phyloP scores from a whole-genome alignment of 2,329 filamentous ascomycete genomes.

The Aspergillus neoniger region DNA sequence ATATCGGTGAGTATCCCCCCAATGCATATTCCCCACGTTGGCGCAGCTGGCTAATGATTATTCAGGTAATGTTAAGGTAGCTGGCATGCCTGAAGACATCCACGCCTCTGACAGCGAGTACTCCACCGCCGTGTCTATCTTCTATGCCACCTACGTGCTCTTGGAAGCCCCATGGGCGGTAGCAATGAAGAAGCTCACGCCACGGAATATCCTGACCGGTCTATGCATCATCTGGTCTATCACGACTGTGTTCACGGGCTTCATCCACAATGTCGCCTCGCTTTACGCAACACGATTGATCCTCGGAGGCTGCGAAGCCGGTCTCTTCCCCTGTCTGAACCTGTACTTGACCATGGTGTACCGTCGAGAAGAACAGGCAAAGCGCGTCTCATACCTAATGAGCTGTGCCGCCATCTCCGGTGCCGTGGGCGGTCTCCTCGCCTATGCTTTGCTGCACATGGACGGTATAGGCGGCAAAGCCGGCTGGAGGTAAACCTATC shows the following conservation, averaged over 20 bases:
- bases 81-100: conserved; percentile 51
- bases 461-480: conserved; percentile 48
- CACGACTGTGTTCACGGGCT: conserved; percentile 52
- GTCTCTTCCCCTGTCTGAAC: conserved; percentile 44
- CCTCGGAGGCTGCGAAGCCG: conserved; percentile 41
- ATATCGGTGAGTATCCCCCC: conserved; percentile 44
- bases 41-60: conserved; percentile 1
- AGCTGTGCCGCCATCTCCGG: conserved; percentile 43
- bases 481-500: conserved; percentile 48
- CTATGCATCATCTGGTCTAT: conserved; percentile 52
- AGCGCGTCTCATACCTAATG: conserved; percentile 45
- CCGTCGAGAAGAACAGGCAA: conserved; percentile 43
- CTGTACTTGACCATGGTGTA: conserved; percentile 47
- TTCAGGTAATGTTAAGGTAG: conserved; percentile 51
- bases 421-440: conserved; percentile 44
- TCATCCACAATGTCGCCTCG: conserved; percentile 45
- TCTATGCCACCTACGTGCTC: conserved; percentile 55
- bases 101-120: conserved; percentile 44
- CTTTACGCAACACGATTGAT: conserved; percentile 46
- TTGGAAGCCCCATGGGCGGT: conserved; percentile 53
- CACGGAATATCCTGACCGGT: conserved; percentile 43
- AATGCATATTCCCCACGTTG: not conserved
- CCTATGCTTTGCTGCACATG: conserved; percentile 46
- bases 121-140: conserved; percentile 53
- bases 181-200: conserved; percentile 51